phyloP scores from a whole-genome alignment of 768 basidiomycete species.

The Auriscalpium microsporum region DNA sequence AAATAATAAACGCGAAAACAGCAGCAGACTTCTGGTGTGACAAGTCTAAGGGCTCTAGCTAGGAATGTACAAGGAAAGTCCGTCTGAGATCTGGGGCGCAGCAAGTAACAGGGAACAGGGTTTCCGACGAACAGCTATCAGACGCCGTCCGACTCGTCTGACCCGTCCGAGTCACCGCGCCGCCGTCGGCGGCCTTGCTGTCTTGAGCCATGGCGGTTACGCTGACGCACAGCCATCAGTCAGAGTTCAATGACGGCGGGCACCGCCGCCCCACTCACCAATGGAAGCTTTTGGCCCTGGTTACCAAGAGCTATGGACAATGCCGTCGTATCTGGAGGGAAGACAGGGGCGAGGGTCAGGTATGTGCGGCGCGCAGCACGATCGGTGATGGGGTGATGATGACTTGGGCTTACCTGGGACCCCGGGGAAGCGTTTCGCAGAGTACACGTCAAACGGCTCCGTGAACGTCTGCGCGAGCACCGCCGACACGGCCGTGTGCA shows the following conservation, averaged over 20 bases:
- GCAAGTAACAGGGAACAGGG: neutral
- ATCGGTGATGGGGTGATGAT: neutral
- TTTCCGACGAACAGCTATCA: slow-evolving; percentile 13
- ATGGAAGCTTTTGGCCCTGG: slow-evolving; percentile 82
- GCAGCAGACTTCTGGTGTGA: too few species aligned
- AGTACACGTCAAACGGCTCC: slow-evolving; percentile 78
- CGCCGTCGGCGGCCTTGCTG: slow-evolving; percentile 51
- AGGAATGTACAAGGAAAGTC: slow-evolving; percentile 2
- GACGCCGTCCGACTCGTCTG: slow-evolving; percentile 58
- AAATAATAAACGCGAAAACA: too few species aligned
- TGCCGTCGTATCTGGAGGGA: slow-evolving; percentile 66
- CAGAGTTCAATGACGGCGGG: slow-evolving; percentile 7
- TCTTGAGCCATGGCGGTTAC: slow-evolving; percentile 70
- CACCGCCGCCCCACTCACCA: slow-evolving; percentile 43
- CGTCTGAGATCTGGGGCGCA: neutral
- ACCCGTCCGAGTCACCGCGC: slow-evolving; percentile 53
- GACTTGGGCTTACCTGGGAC: slow-evolving; percentile 62
- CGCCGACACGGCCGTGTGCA: slow-evolving; percentile 63
- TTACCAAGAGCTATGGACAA: slow-evolving; percentile 84
- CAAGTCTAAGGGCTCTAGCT: neutral
- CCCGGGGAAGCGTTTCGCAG: slow-evolving; percentile 91
- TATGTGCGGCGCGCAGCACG: neutral
- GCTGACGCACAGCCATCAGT: slow-evolving; percentile 34
- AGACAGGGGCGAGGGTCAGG: neutral
- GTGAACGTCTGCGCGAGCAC: slow-evolving; percentile 82